Conservation (phyloP, 2,329 filamentous ascomycete genomes). For the Sporothrix luriei region DNA sequence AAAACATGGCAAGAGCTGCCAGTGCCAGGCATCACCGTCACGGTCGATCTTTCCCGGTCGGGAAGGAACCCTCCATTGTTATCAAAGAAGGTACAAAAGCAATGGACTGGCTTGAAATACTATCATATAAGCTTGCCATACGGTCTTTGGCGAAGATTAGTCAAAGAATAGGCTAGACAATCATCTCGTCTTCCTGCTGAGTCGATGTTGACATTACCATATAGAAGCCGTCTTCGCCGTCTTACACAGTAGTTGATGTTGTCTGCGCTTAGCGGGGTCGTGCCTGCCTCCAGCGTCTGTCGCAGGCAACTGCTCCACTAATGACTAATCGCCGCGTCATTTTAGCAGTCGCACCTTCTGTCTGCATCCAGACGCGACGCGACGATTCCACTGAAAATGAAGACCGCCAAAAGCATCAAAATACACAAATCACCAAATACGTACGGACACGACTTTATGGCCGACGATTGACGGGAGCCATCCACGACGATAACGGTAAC, state of each 20-base stretch:
- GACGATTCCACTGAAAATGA: slow-evolving; percentile 9
- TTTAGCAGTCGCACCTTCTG: slow-evolving; percentile 14
- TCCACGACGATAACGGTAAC: neutral
- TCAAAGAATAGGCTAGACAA: neutral
- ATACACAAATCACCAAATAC: neutral
- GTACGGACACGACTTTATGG: neutral
- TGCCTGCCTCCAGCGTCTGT: neutral
- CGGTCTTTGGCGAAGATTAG: neutral
- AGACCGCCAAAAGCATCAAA: neutral
- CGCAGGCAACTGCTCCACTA: slow-evolving; percentile 2
- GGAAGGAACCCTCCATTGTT: neutral
- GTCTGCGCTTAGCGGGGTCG: neutral
- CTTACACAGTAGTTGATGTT: neutral
- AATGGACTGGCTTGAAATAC: neutral
- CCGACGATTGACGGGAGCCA: neutral
- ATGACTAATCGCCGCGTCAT: slow-evolving; percentile 28
- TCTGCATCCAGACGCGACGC: slow-evolving; percentile 28
- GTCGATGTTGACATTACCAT: neutral
- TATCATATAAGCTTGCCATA: too few relatives aligned
- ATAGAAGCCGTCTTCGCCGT: neutral
- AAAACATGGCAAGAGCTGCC: neutral
- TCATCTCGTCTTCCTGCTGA: neutral
- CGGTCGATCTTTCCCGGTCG: neutral
- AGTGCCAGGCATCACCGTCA: neutral
- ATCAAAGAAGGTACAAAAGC: neutral